Base-by-base conservation (phyloP, 2,329 filamentous ascomycete species). In the Verticillium alfalfae region DNA sequence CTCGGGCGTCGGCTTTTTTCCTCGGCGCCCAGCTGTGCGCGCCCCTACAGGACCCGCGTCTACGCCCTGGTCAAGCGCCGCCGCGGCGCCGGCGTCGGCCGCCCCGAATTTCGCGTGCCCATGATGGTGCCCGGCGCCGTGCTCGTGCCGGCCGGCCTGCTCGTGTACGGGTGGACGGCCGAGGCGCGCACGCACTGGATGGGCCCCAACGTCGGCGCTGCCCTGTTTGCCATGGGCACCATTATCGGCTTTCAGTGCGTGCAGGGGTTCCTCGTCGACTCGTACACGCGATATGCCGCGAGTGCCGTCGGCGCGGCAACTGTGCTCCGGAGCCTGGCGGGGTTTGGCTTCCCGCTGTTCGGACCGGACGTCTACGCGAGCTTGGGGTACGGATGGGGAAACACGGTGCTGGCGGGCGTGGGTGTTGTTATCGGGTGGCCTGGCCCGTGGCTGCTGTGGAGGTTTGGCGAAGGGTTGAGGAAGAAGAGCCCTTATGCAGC, bases 301-400 rank as follows among this genome's bases (percentile, higher is more conserved):
- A 78, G 75, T 57, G 80, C 78, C 8, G 72, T 82, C 10, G 77
- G 69, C 3, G 79, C 79, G 37, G 73, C 72, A 31, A 79, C 77
- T 18, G 72, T 82, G 3, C 68, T 81, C 41, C 74, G 80, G 4
- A 80, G 75, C 36, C 67, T 85, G 12, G 80, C 80, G 3, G 81
- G 80, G 2, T 82, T 83, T 34, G 79, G 78, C 8, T 77, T 85
- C 58, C 83, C 83, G 12, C 73, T 85, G 1, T 83, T 83, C 41
- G 81, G 78, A 1, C 77, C 79, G 1, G 64, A 63, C 12, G 73
- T 85, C 73, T 84, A 83, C 65, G 65, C 66, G 0, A 60, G 52
- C 1, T 69, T 81, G 8, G 77, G 76, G 2, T 78, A 79, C 49
- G 78, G 77, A 1, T 75, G 71, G 71, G 78, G 77, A 1, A 77